These are phyloP conservation scores for Paraphoma chrysanthemicola DNA, from an alignment of 2,329 filamentous ascomycete genomes.

Conservation along the genomic window DNA sequence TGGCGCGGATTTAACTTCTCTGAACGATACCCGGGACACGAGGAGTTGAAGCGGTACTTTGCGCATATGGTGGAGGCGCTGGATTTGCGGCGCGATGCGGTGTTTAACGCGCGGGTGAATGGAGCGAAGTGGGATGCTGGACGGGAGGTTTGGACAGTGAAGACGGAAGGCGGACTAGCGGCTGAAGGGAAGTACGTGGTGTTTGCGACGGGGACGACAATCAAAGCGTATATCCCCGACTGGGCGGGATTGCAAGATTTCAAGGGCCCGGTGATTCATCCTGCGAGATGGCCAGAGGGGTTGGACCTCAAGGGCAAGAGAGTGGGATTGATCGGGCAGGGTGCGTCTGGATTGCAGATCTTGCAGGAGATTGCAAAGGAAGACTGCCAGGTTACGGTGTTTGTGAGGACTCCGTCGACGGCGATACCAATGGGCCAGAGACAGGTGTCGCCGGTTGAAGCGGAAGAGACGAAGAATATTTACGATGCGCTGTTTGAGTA, in stretches of 20 bases:
- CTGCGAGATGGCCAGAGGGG: background rate
- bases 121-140: too few relatives aligned
- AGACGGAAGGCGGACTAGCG: too few relatives aligned
- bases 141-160: too few relatives aligned
- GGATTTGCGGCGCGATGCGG: constrained; percentile 58
- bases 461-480: background rate
- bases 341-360: background rate
- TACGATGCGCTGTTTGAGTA: background rate
- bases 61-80: constrained; percentile 61
- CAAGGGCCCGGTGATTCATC: background rate
- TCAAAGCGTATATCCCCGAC: background rate
- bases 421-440: background rate
- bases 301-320: background rate
- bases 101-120: background rate
- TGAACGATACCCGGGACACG: constrained; percentile 56
- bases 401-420: background rate
- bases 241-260: background rate
- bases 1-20: constrained; percentile 60
- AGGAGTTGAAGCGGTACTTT: constrained; percentile 63
- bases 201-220: background rate
- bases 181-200: background rate
- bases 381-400: background rate
- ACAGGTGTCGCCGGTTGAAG: background rate
- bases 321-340: background rate
- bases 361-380: background rate